Evolutionary conservation across 345 rosid species (phyloP).

Genomic region (Eucalyptus urophylla): DNA sequence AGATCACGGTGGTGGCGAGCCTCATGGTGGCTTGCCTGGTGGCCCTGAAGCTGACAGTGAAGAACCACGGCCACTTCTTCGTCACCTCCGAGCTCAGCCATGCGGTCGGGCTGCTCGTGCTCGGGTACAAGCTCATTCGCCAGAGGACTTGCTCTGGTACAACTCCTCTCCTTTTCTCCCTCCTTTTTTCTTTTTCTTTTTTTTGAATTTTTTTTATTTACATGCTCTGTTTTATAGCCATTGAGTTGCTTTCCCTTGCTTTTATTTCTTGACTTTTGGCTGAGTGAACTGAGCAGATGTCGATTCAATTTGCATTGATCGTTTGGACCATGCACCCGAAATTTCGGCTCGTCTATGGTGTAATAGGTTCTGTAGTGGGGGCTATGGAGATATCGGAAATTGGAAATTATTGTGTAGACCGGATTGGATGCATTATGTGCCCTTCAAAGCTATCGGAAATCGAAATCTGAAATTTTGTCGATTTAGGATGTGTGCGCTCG

Average conservation of each 20-base stretch:
- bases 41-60: neutral
- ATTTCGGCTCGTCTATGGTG: neutral
- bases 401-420: neutral
- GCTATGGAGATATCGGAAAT: neutral
- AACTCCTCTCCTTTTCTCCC: neutral
- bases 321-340: neutral
- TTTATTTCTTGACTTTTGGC: neutral
- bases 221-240: too few species aligned
- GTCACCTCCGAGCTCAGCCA: neutral
- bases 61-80: neutral
- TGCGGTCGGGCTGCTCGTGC: neutral
- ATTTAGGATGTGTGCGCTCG: neutral
- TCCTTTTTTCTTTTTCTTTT: neutral
- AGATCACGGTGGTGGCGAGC: neutral
- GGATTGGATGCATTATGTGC: neutral
- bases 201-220: neutral
- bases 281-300: neutral
- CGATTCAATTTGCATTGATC: neutral
- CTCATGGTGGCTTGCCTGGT: neutral
- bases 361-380: neutral
- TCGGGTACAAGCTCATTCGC: neutral
- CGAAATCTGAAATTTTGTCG: neutral
- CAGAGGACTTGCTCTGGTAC: conserved; percentile 1
- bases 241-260: neutral
- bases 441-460: neutral